A percentile compares a stretch with the other conserved stretches of the same genome.
Conservation (phyloP, 495 filamentous ascomycete genomes). For the Neurospora africana region DNA sequence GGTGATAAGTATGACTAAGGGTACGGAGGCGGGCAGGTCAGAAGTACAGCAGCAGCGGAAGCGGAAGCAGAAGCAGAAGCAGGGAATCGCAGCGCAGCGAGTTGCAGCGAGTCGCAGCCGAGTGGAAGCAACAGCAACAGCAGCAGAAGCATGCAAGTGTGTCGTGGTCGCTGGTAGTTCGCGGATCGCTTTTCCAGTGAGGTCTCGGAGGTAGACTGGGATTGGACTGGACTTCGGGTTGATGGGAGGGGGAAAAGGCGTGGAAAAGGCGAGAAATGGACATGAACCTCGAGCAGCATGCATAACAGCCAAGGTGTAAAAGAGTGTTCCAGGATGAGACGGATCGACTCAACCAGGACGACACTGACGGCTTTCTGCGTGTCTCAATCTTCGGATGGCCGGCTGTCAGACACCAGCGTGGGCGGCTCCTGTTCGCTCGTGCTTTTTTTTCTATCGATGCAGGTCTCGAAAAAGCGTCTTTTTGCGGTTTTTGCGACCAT, state of each 20-base stretch:
- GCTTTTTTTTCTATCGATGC: neutral
- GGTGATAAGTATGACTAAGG: neutral
- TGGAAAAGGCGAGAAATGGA: neutral
- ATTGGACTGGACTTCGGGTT: neutral
- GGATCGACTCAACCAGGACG: neutral
- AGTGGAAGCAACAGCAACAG: slow-evolving; percentile 4
- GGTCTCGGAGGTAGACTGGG: neutral
- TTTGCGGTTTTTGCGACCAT: neutral
- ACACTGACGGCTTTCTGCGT: neutral
- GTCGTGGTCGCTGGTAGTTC: slow-evolving; percentile 12
- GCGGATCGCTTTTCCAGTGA: neutral
- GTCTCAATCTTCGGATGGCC: neutral
- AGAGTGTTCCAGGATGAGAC: neutral
- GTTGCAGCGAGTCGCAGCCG: neutral
- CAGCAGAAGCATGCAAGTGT: slow-evolving; percentile 22
- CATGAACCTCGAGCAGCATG: neutral
- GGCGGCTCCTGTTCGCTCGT: slow-evolving; percentile 8
- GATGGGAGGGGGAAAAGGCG: neutral
- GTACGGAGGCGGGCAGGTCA: neutral
- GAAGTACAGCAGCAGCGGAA: neutral
- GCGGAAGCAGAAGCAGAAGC: neutral
- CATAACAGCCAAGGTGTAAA: neutral
- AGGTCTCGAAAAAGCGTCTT: neutral
- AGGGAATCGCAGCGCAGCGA: neutral
- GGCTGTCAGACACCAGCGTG: slow-evolving; percentile 14